Base-by-base conservation (phyloP, 371 early-diverging fungal genomes). In the Parasitella parasitica region DNA sequence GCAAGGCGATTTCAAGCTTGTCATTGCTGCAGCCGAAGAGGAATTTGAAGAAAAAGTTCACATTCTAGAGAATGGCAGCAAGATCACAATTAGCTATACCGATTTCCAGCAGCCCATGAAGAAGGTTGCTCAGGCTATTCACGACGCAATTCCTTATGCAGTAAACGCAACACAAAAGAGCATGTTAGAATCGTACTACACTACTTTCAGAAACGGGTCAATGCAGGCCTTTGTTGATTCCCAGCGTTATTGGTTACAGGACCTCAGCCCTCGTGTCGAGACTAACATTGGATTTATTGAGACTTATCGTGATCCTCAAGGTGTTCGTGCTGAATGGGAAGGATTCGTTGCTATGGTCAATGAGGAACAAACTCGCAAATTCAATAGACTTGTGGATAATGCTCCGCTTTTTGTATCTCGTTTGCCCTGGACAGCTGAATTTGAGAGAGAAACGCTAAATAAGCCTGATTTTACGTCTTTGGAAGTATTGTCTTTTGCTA, bases 321-420 rank as follows among this genome's bases (percentile, higher is more conserved):
- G 86, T 35, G 79, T 85, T 6, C 80, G 88, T 48, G 88, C 85
- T 38, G 88, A 86, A 62, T 88, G 86, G 85, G 85, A 85, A 64
- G 88, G 86, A 0, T 88, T 86, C 58, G 84, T 86, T 16, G 82
- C 86, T 2, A 81, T 86, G 67, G 86, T 86, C 30, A 88, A 88
- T 76, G 77, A 86, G 66, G 85, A 84, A 54, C 78, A 76, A 67
- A 86, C 85, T 0, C 57, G 63, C 15, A 85, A 85, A 56, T 88
- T 86, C 57, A 77, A 73, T 22, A 65, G 69, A 11, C 65, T 88
- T 13, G 86, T 88, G 18, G 68, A 81, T 43, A 61, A 65, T 26
- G 86, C 86, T 5, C 75, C 79, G 2, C 57, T 70, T 4, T 84
- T 85, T 62, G 72, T 88, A 0, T 63, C 75, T 1, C 69, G 69